Percentiles rank a stretch among this genome's conserved stretches.
Conservation (phyloP, 805 yeast species). For the Kuraishia hungarica region DNA sequence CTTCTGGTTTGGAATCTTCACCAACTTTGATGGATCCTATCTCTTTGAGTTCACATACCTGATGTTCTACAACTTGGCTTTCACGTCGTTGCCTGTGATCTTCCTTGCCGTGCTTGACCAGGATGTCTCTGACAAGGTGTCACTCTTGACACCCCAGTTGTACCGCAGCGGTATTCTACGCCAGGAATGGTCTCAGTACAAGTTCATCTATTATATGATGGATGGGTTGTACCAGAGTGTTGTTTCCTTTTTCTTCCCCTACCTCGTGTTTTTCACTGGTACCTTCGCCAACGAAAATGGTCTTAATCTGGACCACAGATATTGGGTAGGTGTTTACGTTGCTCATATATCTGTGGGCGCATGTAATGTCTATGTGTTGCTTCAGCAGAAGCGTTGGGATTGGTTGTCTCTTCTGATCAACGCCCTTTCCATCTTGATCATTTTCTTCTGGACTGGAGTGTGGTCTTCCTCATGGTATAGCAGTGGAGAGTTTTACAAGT, state of each 20-base stretch:
- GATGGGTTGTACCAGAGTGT: slow-evolving; percentile 72
- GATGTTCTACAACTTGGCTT: slow-evolving; percentile 73
- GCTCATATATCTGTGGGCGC: slow-evolving; percentile 54
- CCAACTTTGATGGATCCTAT: slow-evolving; percentile 67
- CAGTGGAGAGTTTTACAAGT: slow-evolving; percentile 48
- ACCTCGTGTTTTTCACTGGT: slow-evolving; percentile 42
- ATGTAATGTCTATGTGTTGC: slow-evolving; percentile 56
- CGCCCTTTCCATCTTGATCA: slow-evolving; percentile 44
- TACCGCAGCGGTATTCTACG: slow-evolving; percentile 63
- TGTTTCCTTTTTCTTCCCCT: slow-evolving; percentile 61
- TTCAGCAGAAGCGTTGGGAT: slow-evolving; percentile 75
- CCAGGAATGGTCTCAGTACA: slow-evolving; percentile 49
- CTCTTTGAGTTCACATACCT: slow-evolving; percentile 70
- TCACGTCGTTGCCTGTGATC: slow-evolving; percentile 73
- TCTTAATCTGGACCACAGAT: slow-evolving; percentile 51
- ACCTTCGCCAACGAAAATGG: slow-evolving; percentile 33
- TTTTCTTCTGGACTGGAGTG: slow-evolving; percentile 74
- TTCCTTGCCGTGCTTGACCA: slow-evolving; percentile 68
- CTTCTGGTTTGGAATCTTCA: slow-evolving; percentile 71
- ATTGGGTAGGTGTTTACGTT: slow-evolving; percentile 60
- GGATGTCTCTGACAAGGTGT: slow-evolving; percentile 59
- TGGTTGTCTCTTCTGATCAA: slow-evolving; percentile 50
- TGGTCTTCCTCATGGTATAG: slow-evolving; percentile 52
- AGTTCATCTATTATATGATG: slow-evolving; percentile 52
- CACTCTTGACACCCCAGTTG: slow-evolving; percentile 61